phyloP scores from a whole-genome alignment of 768 basidiomycete genomes.

The Dioszegia aurantiaca region DNA sequence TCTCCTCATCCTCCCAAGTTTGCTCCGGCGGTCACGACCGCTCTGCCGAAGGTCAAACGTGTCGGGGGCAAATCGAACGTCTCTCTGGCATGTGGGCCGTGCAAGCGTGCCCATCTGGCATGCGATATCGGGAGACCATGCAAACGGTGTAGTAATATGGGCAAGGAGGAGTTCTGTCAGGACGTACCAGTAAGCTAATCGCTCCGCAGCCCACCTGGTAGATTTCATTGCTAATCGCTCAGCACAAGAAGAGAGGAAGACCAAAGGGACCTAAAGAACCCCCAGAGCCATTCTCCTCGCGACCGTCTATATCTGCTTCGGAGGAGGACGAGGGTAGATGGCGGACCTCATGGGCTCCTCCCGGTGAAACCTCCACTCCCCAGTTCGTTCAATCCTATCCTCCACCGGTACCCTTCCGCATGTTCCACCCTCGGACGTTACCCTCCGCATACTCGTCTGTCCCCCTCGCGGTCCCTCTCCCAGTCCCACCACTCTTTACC shows the following conservation, averaged over 20 bases:
- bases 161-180: slow-evolving; percentile 40
- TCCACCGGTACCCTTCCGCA: slow-evolving; percentile 14
- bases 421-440: slow-evolving; percentile 2
- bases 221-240: too few species aligned
- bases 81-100: slow-evolving; percentile 41
- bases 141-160: slow-evolving; percentile 41
- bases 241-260: slow-evolving; percentile 47
- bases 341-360: slow-evolving; percentile 16
- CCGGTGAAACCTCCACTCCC: too few species aligned
- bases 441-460: not conserved
- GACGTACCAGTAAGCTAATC: slow-evolving; percentile 43
- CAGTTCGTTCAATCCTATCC: slow-evolving; percentile 9
- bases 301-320: slow-evolving; percentile 1
- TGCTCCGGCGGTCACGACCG: not conserved
- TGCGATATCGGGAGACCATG: slow-evolving; percentile 44
- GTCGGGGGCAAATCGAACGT: slow-evolving; percentile 42
- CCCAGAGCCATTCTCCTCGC: slow-evolving; percentile 25
- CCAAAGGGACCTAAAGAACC: slow-evolving; percentile 31
- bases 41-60: slow-evolving; percentile 17
- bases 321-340: slow-evolving; percentile 17
- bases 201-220: not conserved
- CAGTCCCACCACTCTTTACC: slow-evolving; percentile 29
- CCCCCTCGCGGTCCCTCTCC: not conserved
- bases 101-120: slow-evolving; percentile 44
- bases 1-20: not conserved